phyloP scores from a whole-genome alignment of 257 asterid genomes.

The Anisodus acutangulus region DNA sequence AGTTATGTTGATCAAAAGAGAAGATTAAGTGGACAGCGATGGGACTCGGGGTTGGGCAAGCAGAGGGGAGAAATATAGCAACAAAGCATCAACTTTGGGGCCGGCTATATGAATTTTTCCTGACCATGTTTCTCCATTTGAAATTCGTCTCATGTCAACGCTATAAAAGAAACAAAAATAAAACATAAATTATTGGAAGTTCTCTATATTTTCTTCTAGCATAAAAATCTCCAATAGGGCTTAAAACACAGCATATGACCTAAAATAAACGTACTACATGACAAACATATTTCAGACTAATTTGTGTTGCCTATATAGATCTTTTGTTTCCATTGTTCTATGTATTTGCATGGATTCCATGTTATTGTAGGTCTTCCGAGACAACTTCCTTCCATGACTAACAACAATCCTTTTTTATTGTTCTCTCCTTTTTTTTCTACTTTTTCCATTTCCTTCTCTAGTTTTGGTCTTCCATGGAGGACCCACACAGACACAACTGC shows the following conservation, averaged over 20 bases:
- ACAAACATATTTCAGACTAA: background rate
- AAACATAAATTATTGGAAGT: no score
- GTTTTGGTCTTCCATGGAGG: background rate
- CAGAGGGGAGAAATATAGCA: background rate
- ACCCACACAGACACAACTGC: background rate
- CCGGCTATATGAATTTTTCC: background rate
- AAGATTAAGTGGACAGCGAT: background rate
- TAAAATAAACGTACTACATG: background rate
- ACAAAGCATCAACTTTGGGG: background rate
- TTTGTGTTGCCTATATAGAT: background rate
- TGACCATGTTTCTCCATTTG: background rate
- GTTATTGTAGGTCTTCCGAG: background rate
- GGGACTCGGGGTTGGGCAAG: background rate
- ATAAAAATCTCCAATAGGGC: background rate
- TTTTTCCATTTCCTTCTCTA: background rate
- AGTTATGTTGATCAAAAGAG: background rate
- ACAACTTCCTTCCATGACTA: background rate
- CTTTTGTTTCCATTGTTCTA: conserved; percentile 4
- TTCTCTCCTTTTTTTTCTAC: background rate
- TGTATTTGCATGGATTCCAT: background rate
- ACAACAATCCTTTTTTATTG: background rate
- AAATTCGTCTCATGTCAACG: background rate
- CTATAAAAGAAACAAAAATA: background rate
- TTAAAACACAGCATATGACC: background rate
- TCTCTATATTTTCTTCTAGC: background rate